Evolutionary conservation across 192 early-diverging fungal genomes (phyloP).

Genomic region (Allomyces macrogynus): DNA sequence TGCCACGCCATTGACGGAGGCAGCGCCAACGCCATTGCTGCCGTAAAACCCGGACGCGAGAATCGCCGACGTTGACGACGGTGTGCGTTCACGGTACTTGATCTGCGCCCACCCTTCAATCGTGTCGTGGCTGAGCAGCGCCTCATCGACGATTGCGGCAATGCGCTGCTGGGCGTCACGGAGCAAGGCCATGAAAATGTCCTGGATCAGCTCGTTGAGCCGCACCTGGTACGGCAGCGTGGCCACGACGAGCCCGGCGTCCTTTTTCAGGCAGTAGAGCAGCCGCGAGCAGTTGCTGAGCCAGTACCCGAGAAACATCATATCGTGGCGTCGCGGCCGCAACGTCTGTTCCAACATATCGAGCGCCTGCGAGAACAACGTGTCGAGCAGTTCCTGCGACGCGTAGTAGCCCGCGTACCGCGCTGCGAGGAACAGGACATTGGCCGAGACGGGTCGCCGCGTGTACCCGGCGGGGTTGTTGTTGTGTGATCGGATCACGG

Average conservation of each 20-base stretch:
- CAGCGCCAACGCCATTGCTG: no score
- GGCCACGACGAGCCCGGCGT: slow-evolving; percentile 44
- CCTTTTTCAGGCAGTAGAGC: slow-evolving; percentile 70
- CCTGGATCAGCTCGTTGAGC: slow-evolving; percentile 52
- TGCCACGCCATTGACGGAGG: no score
- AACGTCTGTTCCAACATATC: slow-evolving; percentile 1
- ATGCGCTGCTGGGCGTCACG: slow-evolving; percentile 2
- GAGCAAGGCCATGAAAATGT: slow-evolving; percentile 5
- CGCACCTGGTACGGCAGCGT: slow-evolving; percentile 52
- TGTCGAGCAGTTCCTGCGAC: slow-evolving; percentile 45
- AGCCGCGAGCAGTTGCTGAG: slow-evolving; percentile 65
- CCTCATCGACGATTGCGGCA: slow-evolving; percentile 1
- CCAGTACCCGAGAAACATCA: slow-evolving; percentile 55
- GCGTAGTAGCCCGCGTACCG: slow-evolving; percentile 72
- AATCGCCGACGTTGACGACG: neutral
- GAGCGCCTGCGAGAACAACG: slow-evolving; percentile 37
- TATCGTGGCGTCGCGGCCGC: slow-evolving; percentile 21
- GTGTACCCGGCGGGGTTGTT: slow-evolving; percentile 39
- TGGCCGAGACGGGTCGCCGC: slow-evolving; percentile 47
- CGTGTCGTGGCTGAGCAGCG: slow-evolving; percentile 3
- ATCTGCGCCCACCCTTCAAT: neutral
- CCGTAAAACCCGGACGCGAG: no score
- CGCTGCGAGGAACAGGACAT: slow-evolving; percentile 69
- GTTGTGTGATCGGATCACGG: slow-evolving; percentile 5
- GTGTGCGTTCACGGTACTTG: neutral